A percentile compares a stretch with the other conserved stretches of the same genome.
Evolutionary conservation across 106 monocot species (phyloP).

Genomic region (Vanilla planifolia): DNA sequence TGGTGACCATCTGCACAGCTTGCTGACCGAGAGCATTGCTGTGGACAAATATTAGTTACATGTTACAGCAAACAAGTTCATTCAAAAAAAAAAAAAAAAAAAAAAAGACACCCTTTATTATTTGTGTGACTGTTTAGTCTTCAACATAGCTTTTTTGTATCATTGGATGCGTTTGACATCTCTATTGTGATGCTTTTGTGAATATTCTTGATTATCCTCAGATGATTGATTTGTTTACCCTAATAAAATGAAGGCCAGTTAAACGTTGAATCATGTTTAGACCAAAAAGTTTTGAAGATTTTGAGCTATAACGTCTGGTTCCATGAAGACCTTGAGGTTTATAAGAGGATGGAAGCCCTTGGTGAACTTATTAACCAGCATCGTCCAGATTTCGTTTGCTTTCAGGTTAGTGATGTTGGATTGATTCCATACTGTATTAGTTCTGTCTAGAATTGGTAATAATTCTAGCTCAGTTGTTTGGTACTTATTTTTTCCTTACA

Average conservation of each 20-base stretch:
- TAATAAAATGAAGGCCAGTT: not conserved
- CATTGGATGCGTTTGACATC: too few species aligned
- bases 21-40: too few species aligned
- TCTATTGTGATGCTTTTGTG: too few species aligned
- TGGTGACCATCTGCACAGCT: too few species aligned
- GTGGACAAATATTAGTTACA: too few species aligned
- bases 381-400: slow-evolving; percentile 75
- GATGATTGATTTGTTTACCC: too few species aligned
- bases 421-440: not conserved
- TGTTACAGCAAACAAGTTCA: too few species aligned
- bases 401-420: slow-evolving; percentile 42
- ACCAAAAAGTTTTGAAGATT: slow-evolving; percentile 28
- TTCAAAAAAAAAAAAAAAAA: too few species aligned
- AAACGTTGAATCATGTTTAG: not conserved
- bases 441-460: not conserved
- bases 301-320: slow-evolving; percentile 97
- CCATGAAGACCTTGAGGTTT: slow-evolving; percentile 80
- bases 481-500: slow-evolving; percentile 29
- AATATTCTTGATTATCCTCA: too few species aligned
- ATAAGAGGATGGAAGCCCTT: slow-evolving; percentile 76
- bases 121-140: too few species aligned
- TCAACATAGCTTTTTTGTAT: too few species aligned
- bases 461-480: not conserved
- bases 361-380: slow-evolving; percentile 61
- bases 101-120: too few species aligned